Conservation (phyloP, 2,329 filamentous ascomycete genomes). For the Trichoderma cornu-damae region DNA sequence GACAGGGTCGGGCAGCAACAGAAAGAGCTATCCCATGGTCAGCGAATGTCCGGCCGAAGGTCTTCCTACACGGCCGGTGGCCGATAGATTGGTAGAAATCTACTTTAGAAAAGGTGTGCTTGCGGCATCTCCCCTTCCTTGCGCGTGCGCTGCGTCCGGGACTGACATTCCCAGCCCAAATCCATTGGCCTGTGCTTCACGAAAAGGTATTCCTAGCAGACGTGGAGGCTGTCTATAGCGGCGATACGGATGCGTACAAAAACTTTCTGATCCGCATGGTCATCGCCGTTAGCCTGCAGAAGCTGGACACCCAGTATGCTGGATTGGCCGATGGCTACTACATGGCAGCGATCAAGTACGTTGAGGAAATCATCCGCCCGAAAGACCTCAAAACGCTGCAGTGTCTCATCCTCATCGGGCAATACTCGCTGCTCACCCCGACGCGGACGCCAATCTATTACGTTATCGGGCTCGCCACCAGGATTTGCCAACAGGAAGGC, state of each 20-base stretch:
- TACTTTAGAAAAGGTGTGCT: constrained; percentile 75
- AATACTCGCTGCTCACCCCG: constrained; percentile 88
- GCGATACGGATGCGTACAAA: constrained; percentile 71
- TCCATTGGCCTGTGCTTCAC: constrained; percentile 82
- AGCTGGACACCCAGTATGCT: constrained; percentile 83
- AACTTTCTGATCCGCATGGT: constrained; percentile 89
- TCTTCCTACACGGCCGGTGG: constrained; percentile 68
- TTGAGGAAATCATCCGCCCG: constrained; percentile 77
- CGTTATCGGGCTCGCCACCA: constrained; percentile 79
- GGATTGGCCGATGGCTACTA: constrained; percentile 94
- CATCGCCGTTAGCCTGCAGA: constrained; percentile 90
- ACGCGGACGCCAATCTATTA: constrained; percentile 92
- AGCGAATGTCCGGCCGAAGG: constrained; percentile 74
- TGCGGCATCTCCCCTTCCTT: neutral
- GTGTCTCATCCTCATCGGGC: constrained; percentile 78
- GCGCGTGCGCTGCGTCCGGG: neutral
- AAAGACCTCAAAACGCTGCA: constrained; percentile 89
- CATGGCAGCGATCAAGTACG: constrained; percentile 75
- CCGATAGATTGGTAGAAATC: constrained; percentile 74
- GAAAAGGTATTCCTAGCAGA: constrained; percentile 73
- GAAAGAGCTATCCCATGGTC: constrained; percentile 81
- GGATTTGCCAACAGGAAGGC: constrained; percentile 83
- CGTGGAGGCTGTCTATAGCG: constrained; percentile 73
- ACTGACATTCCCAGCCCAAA: constrained; percentile 58
- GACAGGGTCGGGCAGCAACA: constrained; percentile 46